Base-by-base conservation (phyloP, 148 eudicot genomes). In the Amaranthus hypochondriacus region DNA sequence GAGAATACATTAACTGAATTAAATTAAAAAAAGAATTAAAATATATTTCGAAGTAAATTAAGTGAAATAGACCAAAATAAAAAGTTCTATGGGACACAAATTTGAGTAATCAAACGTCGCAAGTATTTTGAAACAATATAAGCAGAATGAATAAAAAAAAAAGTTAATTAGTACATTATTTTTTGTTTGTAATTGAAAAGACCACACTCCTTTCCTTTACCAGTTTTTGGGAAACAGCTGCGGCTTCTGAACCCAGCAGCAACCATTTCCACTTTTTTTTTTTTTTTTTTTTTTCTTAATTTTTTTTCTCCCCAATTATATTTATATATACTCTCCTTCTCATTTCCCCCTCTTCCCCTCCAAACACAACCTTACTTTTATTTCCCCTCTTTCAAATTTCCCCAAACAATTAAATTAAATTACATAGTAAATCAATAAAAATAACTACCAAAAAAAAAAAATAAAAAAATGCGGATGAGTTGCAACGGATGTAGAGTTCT, bases 401-500 rank as follows among this genome's bases (percentile, higher is more conserved):
- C 39, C 39, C 39, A 28, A 28, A 28, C 39, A 28, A 28, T 28
- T 28, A 28, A 28, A 28, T 28, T 1, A 28, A 28, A 28, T 28
- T 28, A 0, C 13, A 15, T 56, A 48, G 0, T 1, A 0, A 15
- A 49, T 43, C 11, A 68, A 48, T 4, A 43, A 50, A 42, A 48
- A 75, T 71, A 73, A 61, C n/a, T 70, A 57, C 76, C 61, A 2
- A 15, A 9, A 28, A 12, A 8, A 61, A 6, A 48, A 9, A 51
- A 7, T 4, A 52, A 7, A 78, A 46, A 77, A 90, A n/a, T 90
- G 96, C 86, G 96, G 74, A 88, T 90, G 90, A 90, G 92, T 56
- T 92, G 97, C 72, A 92, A 92, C 67, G 97, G 97, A 7, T 92
- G 97, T 61, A 70, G 97, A 53, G 97, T 92, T 6, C 83, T 92